These are phyloP conservation scores for Hippophae rhamnoides DNA, from an alignment of 306 rosid genomes.

Conservation along the genomic window DNA sequence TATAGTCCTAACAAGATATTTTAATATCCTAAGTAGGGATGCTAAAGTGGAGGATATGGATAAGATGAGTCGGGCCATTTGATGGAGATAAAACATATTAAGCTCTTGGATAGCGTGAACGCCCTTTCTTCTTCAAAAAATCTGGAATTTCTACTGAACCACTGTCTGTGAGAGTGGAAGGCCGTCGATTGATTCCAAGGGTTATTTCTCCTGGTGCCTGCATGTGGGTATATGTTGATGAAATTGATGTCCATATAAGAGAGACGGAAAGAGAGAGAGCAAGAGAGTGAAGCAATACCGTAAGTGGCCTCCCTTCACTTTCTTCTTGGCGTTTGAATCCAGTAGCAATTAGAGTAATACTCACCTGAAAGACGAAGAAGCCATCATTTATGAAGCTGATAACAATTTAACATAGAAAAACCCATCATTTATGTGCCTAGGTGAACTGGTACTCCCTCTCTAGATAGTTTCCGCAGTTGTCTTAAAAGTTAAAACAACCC, in stretches of 20 bases:
- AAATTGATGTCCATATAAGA: constrained; percentile 2
- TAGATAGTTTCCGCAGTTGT: too few species aligned
- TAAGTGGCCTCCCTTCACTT: constrained; percentile 61
- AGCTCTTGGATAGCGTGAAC: constrained; percentile 84
- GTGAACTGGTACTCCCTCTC: too few species aligned
- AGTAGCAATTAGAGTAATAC: constrained; percentile 93
- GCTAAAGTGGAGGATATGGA: constrained; percentile 19
- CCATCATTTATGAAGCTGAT: too few species aligned
- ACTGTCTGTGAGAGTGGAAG: constrained; percentile 52
- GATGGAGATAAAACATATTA: constrained; percentile 19
- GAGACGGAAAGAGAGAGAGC: not conserved
- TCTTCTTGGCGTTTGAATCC: constrained; percentile 99
- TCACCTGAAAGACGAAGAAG: constrained; percentile 43
- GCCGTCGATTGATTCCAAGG: constrained; percentile 42
- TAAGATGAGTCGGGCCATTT: constrained; percentile 8
- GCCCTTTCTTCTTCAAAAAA: constrained; percentile 92
- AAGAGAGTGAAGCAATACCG: constrained; percentile 34
- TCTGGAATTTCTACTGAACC: constrained; percentile 82
- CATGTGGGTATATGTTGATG: constrained; percentile 15
- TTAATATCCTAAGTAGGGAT: constrained; percentile 30
- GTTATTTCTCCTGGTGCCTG: constrained; percentile 68
- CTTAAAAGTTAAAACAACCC: too few species aligned
- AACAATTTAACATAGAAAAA: too few species aligned
- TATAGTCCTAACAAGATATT: constrained; percentile 27
- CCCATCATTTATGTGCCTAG: too few species aligned